Conservation (phyloP, 768 basidiomycete genomes). For the Dendrothele bispora region DNA sequence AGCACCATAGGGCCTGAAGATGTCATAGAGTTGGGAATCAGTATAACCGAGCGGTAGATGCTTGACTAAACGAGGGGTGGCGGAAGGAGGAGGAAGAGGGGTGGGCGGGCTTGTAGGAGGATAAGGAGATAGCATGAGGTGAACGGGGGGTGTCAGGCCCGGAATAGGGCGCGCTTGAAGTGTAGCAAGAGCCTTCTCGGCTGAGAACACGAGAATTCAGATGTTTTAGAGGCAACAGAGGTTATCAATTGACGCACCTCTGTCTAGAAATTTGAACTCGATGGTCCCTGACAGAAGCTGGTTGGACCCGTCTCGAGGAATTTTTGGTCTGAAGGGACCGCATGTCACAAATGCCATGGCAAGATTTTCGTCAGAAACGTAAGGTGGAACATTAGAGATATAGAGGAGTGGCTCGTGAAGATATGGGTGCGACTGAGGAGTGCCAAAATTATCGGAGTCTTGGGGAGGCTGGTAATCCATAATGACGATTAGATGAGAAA, state of each 20-base stretch:
- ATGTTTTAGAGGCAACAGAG: constrained; percentile 2
- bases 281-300: constrained; percentile 68
- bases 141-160: constrained; percentile 54
- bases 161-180: constrained; percentile 76
- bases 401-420: constrained; percentile 82
- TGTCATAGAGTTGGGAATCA: constrained; percentile 77
- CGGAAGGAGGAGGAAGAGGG: constrained; percentile 72
- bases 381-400: constrained; percentile 74
- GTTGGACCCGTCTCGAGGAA: constrained; percentile 57
- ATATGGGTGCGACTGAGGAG: constrained; percentile 72
- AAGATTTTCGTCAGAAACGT: constrained; percentile 74
- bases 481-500: constrained; percentile 24
- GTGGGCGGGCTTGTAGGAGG: constrained; percentile 78
- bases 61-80: constrained; percentile 80
- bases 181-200: constrained; percentile 87
- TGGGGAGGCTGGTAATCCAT: constrained; percentile 47
- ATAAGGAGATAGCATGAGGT: constrained; percentile 77
- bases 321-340: constrained; percentile 80
- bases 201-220: constrained; percentile 36
- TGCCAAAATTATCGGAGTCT: constrained; percentile 21
- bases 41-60: constrained; percentile 71
- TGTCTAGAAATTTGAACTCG: constrained; percentile 81
- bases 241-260: constrained; percentile 51
- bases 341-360: constrained; percentile 73
- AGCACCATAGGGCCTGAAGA: constrained; percentile 83